Percentiles rank a stretch among this genome's conserved stretches.
Conservation (phyloP, 139 green algal species). For the Micractinium conductrix region DNA sequence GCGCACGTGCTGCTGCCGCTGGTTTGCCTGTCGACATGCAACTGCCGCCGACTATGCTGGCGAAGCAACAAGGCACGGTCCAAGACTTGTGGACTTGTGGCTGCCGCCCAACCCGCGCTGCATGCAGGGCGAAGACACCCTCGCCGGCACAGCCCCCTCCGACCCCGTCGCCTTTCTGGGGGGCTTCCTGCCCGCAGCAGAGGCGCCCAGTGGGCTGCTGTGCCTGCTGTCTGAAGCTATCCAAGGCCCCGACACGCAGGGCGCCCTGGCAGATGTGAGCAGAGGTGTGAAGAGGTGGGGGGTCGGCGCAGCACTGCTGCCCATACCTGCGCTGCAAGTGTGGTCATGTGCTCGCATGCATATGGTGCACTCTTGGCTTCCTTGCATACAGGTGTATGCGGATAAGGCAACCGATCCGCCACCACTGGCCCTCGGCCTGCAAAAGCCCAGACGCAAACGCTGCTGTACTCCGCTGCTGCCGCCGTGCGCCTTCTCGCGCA, state of each 20-base stretch:
- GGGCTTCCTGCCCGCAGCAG: slow-evolving; percentile 3
- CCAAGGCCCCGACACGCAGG: background rate
- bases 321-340: background rate
- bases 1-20: too few species aligned
- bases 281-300: background rate
- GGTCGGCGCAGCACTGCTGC: too few species aligned
- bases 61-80: too few species aligned
- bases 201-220: slow-evolving; percentile 5
- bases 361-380: background rate
- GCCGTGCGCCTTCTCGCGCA: background rate
- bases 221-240: background rate
- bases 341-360: background rate
- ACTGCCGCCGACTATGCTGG: too few species aligned
- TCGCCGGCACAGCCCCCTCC: too few species aligned
- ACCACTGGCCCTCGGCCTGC: background rate
- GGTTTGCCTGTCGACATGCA: too few species aligned
- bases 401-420: background rate
- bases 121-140: too few species aligned
- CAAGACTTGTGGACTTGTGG: too few species aligned
- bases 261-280: slow-evolving; percentile 8
- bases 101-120: too few species aligned
- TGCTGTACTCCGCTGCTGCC: background rate
- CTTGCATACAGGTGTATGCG: background rate
- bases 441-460: background rate
- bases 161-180: background rate